Percentiles rank a stretch among this genome's conserved stretches.
Conservation (phyloP, 2,329 filamentous ascomycete genomes). For the Rhynchosporium graminicola region DNA sequence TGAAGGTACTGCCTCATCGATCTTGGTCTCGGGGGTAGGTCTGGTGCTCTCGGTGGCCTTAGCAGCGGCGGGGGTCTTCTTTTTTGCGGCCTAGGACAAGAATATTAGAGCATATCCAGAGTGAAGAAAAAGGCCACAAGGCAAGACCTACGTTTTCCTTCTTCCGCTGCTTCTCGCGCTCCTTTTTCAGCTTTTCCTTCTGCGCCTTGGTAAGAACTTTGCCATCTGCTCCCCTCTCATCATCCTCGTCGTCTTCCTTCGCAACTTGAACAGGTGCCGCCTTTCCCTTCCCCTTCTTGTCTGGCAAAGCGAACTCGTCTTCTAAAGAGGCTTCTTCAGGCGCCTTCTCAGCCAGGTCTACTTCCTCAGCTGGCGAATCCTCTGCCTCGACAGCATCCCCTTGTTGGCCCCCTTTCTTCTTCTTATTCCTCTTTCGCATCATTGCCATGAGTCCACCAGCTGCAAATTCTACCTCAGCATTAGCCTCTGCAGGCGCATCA, state of each 20-base stretch:
- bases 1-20: conserved; percentile 45
- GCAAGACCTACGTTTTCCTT: conserved; percentile 78
- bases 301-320: conserved; percentile 79
- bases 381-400: conserved; percentile 75
- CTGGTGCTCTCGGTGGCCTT: conserved; percentile 60
- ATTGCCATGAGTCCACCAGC: conserved; percentile 72
- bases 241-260: conserved; percentile 48
- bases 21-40: conserved; percentile 52
- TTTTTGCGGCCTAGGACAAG: conserved; percentile 69
- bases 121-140: too few relatives aligned
- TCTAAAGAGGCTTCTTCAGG: conserved; percentile 80
- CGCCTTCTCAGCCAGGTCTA: conserved; percentile 63
- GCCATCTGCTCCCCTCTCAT: conserved; percentile 57
- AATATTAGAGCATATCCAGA: background rate
- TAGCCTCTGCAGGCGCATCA: conserved; percentile 46
- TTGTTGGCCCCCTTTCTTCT: conserved; percentile 62
- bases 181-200: conserved; percentile 97
- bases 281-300: conserved; percentile 71
- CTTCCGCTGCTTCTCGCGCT: conserved; percentile 96
- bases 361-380: conserved; percentile 48
- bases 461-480: conserved; percentile 52
- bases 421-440: conserved; percentile 81
- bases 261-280: conserved; percentile 50
- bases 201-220: conserved; percentile 93
- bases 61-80: conserved; percentile 63